A percentile compares a stretch with the other conserved stretches of the same genome.
Conservation (phyloP, 176 grass and related monocot species). For the Metroxylon sagu region DNA sequence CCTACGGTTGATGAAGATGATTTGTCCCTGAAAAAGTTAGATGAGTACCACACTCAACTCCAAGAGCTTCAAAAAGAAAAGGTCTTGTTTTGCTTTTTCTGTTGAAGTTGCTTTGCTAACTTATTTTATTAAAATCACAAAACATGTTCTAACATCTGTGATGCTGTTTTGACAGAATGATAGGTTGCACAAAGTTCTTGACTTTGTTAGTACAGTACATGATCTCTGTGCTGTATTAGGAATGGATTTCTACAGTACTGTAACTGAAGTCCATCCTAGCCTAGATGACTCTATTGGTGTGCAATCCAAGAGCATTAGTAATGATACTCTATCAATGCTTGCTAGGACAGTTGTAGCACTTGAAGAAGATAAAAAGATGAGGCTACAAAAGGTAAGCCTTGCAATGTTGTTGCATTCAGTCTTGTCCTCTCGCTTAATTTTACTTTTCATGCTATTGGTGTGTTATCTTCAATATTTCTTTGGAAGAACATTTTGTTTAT, state of each 20-base stretch:
- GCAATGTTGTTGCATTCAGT: too few relatives aligned
- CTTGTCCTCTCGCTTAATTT: too few relatives aligned
- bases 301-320: conserved; percentile 77
- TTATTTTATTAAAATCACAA: too few relatives aligned
- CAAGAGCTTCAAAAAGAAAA: conserved; percentile 99
- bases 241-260: conserved; percentile 80
- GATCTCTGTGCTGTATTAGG: conserved; percentile 90
- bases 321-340: conserved; percentile 87
- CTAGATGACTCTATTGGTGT: conserved; percentile 65
- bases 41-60: conserved; percentile 76
- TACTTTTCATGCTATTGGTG: too few relatives aligned
- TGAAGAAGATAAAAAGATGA: conserved; percentile 80
- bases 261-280: conserved; percentile 89
- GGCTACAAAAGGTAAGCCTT: conserved; percentile 62
- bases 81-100: conserved; percentile 23
- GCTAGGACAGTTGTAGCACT: conserved; percentile 68
- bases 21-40: conserved; percentile 72
- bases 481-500: too few relatives aligned
- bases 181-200: conserved; percentile 84
- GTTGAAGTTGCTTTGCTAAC: background rate
- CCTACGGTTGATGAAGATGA: conserved; percentile 77
- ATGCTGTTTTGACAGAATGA: conserved; percentile 40
- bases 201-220: conserved; percentile 84
- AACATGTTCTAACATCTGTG: too few relatives aligned
- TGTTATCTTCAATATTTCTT: too few relatives aligned